A percentile compares a stretch with the other conserved stretches of the same genome.
These are phyloP conservation scores for Gynochthodes officinalis DNA, from an alignment of 257 asterid genomes.

Conservation along the genomic window DNA sequence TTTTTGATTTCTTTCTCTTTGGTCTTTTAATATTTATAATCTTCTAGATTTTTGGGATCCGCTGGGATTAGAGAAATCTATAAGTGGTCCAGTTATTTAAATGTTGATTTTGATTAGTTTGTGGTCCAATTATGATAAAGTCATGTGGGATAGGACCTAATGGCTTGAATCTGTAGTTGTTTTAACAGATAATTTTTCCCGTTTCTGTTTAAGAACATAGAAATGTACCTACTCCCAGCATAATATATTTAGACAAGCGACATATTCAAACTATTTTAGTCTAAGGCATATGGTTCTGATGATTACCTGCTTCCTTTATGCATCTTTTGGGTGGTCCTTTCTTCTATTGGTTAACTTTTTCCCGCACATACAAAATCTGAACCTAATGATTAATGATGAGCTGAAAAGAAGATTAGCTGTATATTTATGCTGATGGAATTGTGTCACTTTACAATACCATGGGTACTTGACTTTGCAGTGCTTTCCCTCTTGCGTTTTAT, in stretches of 20 bases:
- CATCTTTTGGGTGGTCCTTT: conserved; percentile 46
- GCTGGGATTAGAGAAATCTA: conserved; percentile 25
- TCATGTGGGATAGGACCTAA: conserved; percentile 24
- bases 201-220: background rate
- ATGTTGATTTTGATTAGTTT: conserved; percentile 30
- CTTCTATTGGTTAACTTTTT: conserved; percentile 18
- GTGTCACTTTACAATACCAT: background rate
- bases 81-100: conserved; percentile 38
- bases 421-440: background rate
- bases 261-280: conserved; percentile 7
- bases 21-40: conserved; percentile 8
- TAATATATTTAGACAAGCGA: conserved; percentile 26
- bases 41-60: conserved; percentile 18
- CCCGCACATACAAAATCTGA: background rate
- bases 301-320: conserved; percentile 26
- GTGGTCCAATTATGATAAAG: conserved; percentile 41
- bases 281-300: conserved; percentile 29
- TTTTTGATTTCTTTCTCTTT: conserved; percentile 3
- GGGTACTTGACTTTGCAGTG: background rate
- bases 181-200: conserved; percentile 15
- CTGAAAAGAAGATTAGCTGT: conserved; percentile 4
- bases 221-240: conserved; percentile 25
- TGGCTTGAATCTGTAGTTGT: conserved; percentile 26
- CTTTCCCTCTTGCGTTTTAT: background rate
- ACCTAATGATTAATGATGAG: conserved; percentile 11